A percentile compares a stretch with the other conserved stretches of the same genome.
Evolutionary conservation across 805 yeast genomes (phyloP).

Genomic region (Saturnispora sekii): DNA sequence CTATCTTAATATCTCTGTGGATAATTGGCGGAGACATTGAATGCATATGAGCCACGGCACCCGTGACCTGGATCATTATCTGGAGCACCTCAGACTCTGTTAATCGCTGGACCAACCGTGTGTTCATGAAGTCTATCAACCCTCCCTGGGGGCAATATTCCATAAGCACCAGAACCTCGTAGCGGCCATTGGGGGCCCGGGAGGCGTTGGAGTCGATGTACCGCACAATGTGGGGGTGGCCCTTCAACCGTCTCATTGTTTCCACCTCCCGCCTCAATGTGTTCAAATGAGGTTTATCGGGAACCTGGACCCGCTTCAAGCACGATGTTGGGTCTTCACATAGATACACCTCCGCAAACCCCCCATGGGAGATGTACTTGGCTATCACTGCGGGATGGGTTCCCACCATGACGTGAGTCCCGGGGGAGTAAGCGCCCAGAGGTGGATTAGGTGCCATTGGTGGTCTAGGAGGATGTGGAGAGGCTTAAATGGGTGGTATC

Average conservation of each 20-base stretch:
- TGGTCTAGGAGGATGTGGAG: background rate
- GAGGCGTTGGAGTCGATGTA: constrained; percentile 75
- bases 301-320: constrained; percentile 64
- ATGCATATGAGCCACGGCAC: constrained; percentile 74
- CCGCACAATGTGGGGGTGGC: constrained; percentile 50
- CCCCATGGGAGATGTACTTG: constrained; percentile 42
- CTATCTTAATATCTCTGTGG: constrained; percentile 77
- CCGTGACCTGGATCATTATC: constrained; percentile 60
- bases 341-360: constrained; percentile 71
- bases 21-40: constrained; percentile 41
- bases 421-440: constrained; percentile 25
- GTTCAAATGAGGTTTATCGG: constrained; percentile 58
- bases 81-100: constrained; percentile 58
- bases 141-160: constrained; percentile 72
- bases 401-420: constrained; percentile 41
- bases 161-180: constrained; percentile 74
- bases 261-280: constrained; percentile 67
- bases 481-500: no score
- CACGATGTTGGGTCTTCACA: constrained; percentile 54
- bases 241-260: constrained; percentile 57
- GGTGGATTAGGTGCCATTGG: constrained; percentile 13
- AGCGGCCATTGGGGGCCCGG: constrained; percentile 34
- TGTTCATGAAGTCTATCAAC: constrained; percentile 70
- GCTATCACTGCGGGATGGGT: constrained; percentile 35
- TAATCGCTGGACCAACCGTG: constrained; percentile 54